Base-by-base conservation (phyloP, 108 stramenopile genomes). In the Poteriospumella lacustris region DNA sequence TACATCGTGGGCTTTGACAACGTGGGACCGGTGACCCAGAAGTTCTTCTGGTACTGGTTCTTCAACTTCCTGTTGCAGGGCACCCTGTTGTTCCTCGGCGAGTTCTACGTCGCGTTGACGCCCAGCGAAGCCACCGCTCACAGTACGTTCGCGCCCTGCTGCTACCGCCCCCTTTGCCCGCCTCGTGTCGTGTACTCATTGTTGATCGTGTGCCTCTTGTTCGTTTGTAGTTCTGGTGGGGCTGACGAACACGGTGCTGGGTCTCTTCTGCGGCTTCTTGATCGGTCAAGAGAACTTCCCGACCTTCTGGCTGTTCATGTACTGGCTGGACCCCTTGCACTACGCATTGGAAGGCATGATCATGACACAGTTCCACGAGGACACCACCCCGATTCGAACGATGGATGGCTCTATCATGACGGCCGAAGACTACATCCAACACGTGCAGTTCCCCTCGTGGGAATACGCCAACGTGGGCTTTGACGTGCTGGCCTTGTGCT, bases 11-110 rank as follows among this genome's bases (percentile, higher is more conserved):
- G 77, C 69, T 82, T 81, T 43, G 80, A 81, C 78, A 77, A 60
- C 1, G 59, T 82, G 2, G 77, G 42, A 0, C 39, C 34, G 67
- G 79, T 78, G 1, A 78, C 81, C 36, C 77, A 79, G 1, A 36
- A 79, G 28, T 83, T 83, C 79, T 79, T 83, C 38, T 76, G 69
- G 31, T 83, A 80, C 75, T 83, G 81, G 81, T 60, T 41, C 2
- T 64, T 80, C 29, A 24, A 29, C 38, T 0, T 68, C 67, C 34
- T 40, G 59, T 28, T 28, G 29, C 26, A 1, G 5, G 26, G 56
- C 5, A 12, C n/a, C 64, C 19, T 68, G 42, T 15, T 2, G 1
- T 78, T 42, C 41, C 38, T 36, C 9, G 67, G 68, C 31, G 0
- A 40, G 5, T 52, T 52, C 47, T 52, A 15, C 47, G 47, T 52